Evolutionary conservation across 2,329 filamentous ascomycete genomes (phyloP), one percentile per base, ranked within the genome.

Genomic region (Fusarium albidum): DNA sequence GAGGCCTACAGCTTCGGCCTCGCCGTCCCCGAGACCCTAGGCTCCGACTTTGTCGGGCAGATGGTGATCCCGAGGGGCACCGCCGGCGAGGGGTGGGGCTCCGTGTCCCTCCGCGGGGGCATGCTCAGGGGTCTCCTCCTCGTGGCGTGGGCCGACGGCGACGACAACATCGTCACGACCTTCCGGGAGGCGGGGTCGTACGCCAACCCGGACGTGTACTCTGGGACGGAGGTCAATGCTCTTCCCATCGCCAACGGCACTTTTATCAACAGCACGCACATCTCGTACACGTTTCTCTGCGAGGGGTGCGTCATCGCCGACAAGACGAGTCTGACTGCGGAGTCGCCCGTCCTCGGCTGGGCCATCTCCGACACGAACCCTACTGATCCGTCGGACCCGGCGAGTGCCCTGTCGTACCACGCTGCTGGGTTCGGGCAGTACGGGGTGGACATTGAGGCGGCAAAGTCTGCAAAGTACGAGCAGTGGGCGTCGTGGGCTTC

Each of bases 231-330:
- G 27, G 73, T 73, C 11, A 58, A 49, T 29, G 58, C 67, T 2
- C 62, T 78, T 13, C 75, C 79, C 12, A 83, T 83, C 55, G 69
- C 78, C 18, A 78, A 79, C 17, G 80, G 80, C 21, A 82, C 79
- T 2, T 81, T 77, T 18, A 68, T 81, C 52, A 83, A 83, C 71
- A 71, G 69, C 55, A 83, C 81, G 2, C 78, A 82, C 57, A 78
- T 77, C 64, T 78, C 77, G 3, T 81, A 79, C 57, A 84, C 81
- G 1, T 84, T 83, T 68, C 73, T 83, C 31, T 84, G 81, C 62
- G 68, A 73, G 38, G 71, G 72, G 10, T 81, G 78, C 49, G 68
- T 78, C 49, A 66, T 68, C 14, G 66, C 67, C 6, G 73, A 75
- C 48, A 59, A 66, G 11, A 71, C 71, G 1, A 67, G 63, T 12